These are phyloP conservation scores for Claviceps lovelessii DNA, from an alignment of 2,329 filamentous ascomycete genomes.

Conservation along the genomic window DNA sequence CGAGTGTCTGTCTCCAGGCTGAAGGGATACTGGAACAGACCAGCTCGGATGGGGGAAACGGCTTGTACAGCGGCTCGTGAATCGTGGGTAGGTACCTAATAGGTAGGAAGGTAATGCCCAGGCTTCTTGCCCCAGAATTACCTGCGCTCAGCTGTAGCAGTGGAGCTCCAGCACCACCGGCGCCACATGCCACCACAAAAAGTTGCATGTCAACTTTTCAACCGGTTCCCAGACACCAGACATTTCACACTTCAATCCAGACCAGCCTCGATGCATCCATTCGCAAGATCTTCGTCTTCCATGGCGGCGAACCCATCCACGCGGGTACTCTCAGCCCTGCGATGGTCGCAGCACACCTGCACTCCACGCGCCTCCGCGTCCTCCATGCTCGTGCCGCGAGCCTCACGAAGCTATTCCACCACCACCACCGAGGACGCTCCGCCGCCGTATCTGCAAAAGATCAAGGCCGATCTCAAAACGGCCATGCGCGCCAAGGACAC, in stretches of 20 bases:
- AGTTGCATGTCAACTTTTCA: background rate
- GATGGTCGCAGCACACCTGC: slow-evolving; percentile 4
- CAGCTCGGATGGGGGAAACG: too few relatives aligned
- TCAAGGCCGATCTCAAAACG: slow-evolving; percentile 47
- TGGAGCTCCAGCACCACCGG: background rate
- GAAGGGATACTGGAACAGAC: too few relatives aligned
- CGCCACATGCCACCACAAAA: background rate
- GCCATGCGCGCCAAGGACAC: slow-evolving; percentile 53
- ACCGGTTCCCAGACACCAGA: background rate
- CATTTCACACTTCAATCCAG: background rate
- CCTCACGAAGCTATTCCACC: slow-evolving; percentile 17
- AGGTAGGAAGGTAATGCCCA: too few relatives aligned
- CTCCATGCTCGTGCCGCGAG: slow-evolving; percentile 3
- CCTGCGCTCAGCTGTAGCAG: background rate
- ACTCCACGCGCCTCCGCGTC: background rate
- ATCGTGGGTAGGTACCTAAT: too few relatives aligned
- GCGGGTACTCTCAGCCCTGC: slow-evolving; percentile 13
- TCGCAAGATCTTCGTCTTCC: background rate
- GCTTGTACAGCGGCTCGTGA: too few relatives aligned
- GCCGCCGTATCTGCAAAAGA: slow-evolving; percentile 35
- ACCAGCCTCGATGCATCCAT: background rate
- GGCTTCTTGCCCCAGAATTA: too few relatives aligned
- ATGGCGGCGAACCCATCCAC: slow-evolving; percentile 14
- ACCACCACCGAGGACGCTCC: slow-evolving; percentile 20
- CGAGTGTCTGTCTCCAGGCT: too few relatives aligned